Conservation (phyloP, 2,329 filamentous ascomycete species). For the Arthroderma sp. region DNA sequence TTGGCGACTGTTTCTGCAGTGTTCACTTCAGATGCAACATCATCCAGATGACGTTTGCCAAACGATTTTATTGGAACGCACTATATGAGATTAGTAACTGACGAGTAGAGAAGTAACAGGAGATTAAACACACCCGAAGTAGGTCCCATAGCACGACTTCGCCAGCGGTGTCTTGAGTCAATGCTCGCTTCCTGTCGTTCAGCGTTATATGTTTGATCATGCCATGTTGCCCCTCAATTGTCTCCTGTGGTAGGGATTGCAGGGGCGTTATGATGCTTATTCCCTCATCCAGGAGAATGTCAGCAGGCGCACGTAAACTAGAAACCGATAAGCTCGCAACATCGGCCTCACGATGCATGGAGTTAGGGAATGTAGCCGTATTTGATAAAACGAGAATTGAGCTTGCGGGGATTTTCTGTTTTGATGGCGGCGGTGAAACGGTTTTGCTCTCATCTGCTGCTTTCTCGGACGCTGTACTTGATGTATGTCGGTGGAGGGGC, state of each 20-base stretch:
- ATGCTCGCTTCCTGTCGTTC: constrained; percentile 76
- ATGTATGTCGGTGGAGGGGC: constrained; percentile 40
- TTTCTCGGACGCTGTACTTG: constrained; percentile 30
- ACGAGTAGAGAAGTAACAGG: neutral
- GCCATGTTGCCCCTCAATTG: constrained; percentile 89
- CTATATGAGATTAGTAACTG: constrained; percentile 35
- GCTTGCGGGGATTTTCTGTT: constrained; percentile 56
- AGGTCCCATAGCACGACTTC: constrained; percentile 95
- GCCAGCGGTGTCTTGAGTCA: constrained; percentile 88
- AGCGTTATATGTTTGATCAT: constrained; percentile 85
- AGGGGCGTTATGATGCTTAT: constrained; percentile 48
- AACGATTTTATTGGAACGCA: constrained; percentile 84
- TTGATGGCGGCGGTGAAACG: constrained; percentile 7
- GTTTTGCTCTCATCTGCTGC: constrained; percentile 13
- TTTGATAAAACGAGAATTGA: constrained; percentile 75
- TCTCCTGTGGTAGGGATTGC: constrained; percentile 58
- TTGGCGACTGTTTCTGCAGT: constrained; percentile 81
- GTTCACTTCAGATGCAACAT: constrained; percentile 77
- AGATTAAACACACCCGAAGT: constrained; percentile 50
- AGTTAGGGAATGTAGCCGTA: constrained; percentile 60
- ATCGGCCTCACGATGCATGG: constrained; percentile 45
- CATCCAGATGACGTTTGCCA: constrained; percentile 85
- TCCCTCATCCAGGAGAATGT: constrained; percentile 37
- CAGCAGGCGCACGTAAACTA: constrained; percentile 8
- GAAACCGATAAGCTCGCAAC: constrained; percentile 30